Conservation (phyloP, 2,329 filamentous ascomycete genomes). For the Clarireedia homoeocarpa region DNA sequence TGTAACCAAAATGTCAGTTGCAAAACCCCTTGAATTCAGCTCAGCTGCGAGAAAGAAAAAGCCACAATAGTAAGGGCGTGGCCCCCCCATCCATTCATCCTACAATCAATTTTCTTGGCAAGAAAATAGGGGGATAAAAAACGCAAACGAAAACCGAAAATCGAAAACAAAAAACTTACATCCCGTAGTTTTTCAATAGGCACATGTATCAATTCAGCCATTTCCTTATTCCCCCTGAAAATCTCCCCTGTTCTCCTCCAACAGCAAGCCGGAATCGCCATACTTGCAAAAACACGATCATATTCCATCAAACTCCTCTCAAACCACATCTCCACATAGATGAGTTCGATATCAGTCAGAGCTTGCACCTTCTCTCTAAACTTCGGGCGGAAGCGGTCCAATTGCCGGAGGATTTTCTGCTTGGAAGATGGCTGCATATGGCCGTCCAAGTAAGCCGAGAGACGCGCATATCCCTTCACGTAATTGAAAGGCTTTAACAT, state of each 20-base stretch:
- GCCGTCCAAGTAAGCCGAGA: conserved; percentile 86
- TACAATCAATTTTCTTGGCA: not conserved
- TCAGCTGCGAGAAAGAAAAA: not conserved
- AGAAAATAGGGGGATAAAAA: not conserved
- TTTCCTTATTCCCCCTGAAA: conserved; percentile 94
- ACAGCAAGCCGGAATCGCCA: conserved; percentile 96
- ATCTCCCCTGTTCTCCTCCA: conserved; percentile 97
- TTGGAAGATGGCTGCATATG: conserved; percentile 77
- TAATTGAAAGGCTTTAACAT: conserved; percentile 97
- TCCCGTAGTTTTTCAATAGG: conserved; percentile 86
- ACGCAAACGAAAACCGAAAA: not conserved
- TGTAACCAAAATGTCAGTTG: conserved; percentile 30
- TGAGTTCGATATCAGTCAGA: conserved; percentile 86
- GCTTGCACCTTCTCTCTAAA: conserved; percentile 92
- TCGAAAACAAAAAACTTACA: conserved; percentile 45
- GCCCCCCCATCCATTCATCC: not conserved
- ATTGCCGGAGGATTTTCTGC: conserved; percentile 83
- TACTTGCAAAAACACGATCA: conserved; percentile 95
- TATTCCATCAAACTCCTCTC: conserved; percentile 95
- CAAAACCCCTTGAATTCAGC: too few relatives aligned
- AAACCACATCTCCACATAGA: conserved; percentile 99
- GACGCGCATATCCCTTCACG: conserved; percentile 85
- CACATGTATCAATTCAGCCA: conserved; percentile 92
- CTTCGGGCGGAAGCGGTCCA: conserved; percentile 89
- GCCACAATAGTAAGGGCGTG: conserved; percentile 1